A percentile compares a stretch with the other conserved stretches of the same genome.
These are phyloP conservation scores for Candida gigantensis DNA, from an alignment of 1,139 yeast species.

Conservation along the genomic window DNA sequence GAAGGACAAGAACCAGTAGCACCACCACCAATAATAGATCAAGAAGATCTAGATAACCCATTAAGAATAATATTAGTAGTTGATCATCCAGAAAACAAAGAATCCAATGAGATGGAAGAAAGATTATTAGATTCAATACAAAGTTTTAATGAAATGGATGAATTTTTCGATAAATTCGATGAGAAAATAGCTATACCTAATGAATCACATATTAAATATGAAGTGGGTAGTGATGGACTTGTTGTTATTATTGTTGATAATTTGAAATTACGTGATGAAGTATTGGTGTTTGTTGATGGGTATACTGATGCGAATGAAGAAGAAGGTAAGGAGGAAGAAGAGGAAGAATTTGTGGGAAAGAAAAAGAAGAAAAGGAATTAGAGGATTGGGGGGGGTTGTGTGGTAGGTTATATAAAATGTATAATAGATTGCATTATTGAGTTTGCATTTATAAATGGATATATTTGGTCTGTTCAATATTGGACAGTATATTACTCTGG, in stretches of 20 bases:
- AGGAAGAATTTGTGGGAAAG: slow-evolving; percentile 15
- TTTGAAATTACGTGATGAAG: slow-evolving; percentile 29
- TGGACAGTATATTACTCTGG: too few species aligned
- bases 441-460: too few species aligned
- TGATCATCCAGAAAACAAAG: slow-evolving; percentile 23
- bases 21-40: slow-evolving; percentile 19
- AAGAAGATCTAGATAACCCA: slow-evolving; percentile 44
- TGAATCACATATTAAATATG: slow-evolving; percentile 67
- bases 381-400: slow-evolving; percentile 1
- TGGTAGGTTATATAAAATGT: background rate
- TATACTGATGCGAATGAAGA: slow-evolving; percentile 15
- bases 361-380: slow-evolving; percentile 8
- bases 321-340: slow-evolving; percentile 6
- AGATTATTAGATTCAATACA: slow-evolving; percentile 46
- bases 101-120: slow-evolving; percentile 53
- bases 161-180: slow-evolving; percentile 64
- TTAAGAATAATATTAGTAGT: slow-evolving; percentile 42
- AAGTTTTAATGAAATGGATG: slow-evolving; percentile 52
- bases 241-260: slow-evolving; percentile 59
- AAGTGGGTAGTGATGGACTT: slow-evolving; percentile 71
- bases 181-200: slow-evolving; percentile 62
- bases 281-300: slow-evolving; percentile 39
- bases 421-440: background rate
- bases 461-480: too few species aligned
- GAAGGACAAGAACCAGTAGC: too few species aligned